Evolutionary conservation across 192 early-diverging fungal genomes (phyloP).

Genomic region (Rhizoclosmatium sp.): DNA sequence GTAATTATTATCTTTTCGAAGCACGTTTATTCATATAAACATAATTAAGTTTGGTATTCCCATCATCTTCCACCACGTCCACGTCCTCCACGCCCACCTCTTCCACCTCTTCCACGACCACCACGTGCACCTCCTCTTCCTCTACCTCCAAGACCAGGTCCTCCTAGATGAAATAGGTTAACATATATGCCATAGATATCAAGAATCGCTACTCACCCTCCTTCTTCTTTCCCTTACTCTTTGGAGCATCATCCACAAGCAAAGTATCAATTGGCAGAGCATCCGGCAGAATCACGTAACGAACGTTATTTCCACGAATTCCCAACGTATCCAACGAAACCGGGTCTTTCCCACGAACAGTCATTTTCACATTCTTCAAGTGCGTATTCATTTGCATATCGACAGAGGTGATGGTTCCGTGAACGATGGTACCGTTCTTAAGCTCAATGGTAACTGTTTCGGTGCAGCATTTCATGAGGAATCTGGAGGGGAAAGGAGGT

Average conservation of each 20-base stretch:
- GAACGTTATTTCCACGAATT: conserved; percentile 94
- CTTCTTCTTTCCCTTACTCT: conserved; percentile 84
- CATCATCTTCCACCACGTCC: conserved; percentile 46
- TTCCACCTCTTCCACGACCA: conserved; percentile 77
- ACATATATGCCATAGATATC: neutral
- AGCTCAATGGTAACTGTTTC: conserved; percentile 99
- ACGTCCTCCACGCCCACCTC: conserved; percentile 70
- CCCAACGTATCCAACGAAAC: conserved; percentile 89
- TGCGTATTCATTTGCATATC: conserved; percentile 99
- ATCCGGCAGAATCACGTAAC: conserved; percentile 95
- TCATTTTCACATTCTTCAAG: conserved; percentile 98
- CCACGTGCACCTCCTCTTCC: conserved; percentile 62
- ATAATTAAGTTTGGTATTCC: conserved; percentile 1
- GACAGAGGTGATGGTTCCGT: conserved; percentile 94
- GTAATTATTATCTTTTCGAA: neutral
- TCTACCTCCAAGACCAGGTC: conserved; percentile 41
- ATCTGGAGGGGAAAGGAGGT: conserved; percentile 60
- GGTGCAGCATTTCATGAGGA: conserved; percentile 97
- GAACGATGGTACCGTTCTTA: conserved; percentile 97
- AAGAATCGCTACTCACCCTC: conserved; percentile 26
- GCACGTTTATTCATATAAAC: neutral
- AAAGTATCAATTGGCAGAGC: conserved; percentile 94
- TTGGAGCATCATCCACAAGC: conserved; percentile 94
- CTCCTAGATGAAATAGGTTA: neutral
- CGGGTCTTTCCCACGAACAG: conserved; percentile 91